Evolutionary conservation across 2,329 filamentous ascomycete genomes (phyloP), one percentile per base, ranked within the genome.

Genomic region (Lanzia echinophila): DNA sequence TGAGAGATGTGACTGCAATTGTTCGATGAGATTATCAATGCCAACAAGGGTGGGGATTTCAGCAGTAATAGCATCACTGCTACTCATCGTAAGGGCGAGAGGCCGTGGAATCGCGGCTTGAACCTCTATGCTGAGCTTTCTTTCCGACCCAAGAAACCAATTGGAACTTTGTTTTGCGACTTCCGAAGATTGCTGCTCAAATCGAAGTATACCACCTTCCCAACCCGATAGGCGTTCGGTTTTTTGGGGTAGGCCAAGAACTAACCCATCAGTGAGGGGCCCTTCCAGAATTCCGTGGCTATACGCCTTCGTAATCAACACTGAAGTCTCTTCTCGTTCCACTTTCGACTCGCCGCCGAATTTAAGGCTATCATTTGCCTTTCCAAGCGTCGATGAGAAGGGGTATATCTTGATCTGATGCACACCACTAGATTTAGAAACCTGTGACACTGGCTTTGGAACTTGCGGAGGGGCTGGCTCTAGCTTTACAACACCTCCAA

Each of bases 331-430:
- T 65, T 95, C 89, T 50, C 85, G 84, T 61, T 94, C 88, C 6
- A 87, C 81, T 62, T 89, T 88, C 0, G 89, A 88, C 62, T 96
- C 90, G 13, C 90, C 89, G 4, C 92, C 92, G 66, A 97, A 95
- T 63, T 84, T 90, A 20, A 96, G 75, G 0, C 86, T 86, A 44
- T 85, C 78, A 34, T 76, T 79, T 38, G 76, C 71, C 61, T 82
- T 84, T 3, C 76, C 72, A 20, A 72, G 71, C 46, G 74, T 70
- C 1, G 77, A 73, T 3, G 82, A 77, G 64, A 96, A 97, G 0
- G 94, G 94, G 53, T 87, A 88, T 2, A 99, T 75, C 62, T 88
- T 91, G 55, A 97, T 72, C 4, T 81, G 73, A 53, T 78, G 76
- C 6, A 67, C 60, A 11, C 65, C 64, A 7, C 44, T 28, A 38